Conservation (phyloP, 345 rosid species). For the Pistacia integerrima region DNA sequence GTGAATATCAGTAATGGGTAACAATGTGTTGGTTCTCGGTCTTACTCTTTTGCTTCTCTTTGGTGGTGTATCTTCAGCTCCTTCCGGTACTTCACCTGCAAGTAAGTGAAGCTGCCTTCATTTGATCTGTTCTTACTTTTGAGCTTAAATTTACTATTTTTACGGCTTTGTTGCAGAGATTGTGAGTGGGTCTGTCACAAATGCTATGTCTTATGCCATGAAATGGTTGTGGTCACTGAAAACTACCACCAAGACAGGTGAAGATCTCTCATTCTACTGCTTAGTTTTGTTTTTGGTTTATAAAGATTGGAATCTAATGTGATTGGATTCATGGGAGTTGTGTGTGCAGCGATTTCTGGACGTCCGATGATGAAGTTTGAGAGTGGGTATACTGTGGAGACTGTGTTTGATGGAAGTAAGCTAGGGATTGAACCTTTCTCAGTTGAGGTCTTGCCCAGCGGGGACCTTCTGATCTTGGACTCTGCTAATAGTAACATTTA, state of each 20-base stretch:
- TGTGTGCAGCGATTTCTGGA: conserved; percentile 61
- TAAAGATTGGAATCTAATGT: conserved; percentile 16
- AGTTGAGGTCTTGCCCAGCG: conserved; percentile 76
- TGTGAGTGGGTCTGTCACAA: conserved; percentile 72
- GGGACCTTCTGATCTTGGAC: conserved; percentile 89
- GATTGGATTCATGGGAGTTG: conserved; percentile 13
- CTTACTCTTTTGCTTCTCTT: conserved; percentile 51
- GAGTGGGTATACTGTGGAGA: conserved; percentile 92
- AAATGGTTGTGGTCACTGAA: conserved; percentile 96
- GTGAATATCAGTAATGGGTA: conserved; percentile 46
- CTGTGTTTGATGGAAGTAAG: conserved; percentile 98
- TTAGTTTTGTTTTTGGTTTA: conserved; percentile 9
- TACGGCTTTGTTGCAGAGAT: conserved; percentile 59
- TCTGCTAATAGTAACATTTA: conserved; percentile 88
- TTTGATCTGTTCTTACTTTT: conserved; percentile 21
- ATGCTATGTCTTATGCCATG: conserved; percentile 65
- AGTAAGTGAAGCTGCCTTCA: conserved; percentile 53
- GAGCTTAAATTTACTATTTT: conserved; percentile 17
- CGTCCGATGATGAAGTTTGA: conserved; percentile 96
- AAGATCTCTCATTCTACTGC: conserved; percentile 30
- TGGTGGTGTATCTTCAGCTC: conserved; percentile 63
- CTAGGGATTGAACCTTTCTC: conserved; percentile 91
- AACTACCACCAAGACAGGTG: conserved; percentile 89
- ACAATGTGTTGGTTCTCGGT: conserved; percentile 45
- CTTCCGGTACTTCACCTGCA: conserved; percentile 71